A percentile compares a stretch with the other conserved stretches of the same genome.
These are phyloP conservation scores for Fusarium burgessii DNA, from an alignment of 2,329 filamentous ascomycete species.

Conservation along the genomic window DNA sequence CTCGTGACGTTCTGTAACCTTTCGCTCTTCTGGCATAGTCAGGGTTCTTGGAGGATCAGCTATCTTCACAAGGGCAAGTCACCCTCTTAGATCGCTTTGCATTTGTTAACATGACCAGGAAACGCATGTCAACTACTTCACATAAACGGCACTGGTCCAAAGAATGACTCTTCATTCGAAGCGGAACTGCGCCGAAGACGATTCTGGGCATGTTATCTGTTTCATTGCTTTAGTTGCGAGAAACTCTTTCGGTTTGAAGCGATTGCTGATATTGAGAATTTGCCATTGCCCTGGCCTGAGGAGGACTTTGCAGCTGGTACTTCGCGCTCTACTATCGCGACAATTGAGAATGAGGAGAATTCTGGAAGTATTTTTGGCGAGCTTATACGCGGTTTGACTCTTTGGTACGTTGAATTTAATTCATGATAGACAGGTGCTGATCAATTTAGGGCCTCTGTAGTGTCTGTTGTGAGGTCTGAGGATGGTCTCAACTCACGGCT, in stretches of 20 bases:
- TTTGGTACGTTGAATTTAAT: neutral
- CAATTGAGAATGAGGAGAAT: neutral
- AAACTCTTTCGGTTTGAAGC: neutral
- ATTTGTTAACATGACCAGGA: neutral
- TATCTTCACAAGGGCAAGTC: constrained; percentile 33
- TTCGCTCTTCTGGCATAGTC: constrained; percentile 39
- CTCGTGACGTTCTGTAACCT: constrained; percentile 35
- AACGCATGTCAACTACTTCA: constrained; percentile 36
- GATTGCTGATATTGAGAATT: accelerated
- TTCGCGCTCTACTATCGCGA: accelerated
- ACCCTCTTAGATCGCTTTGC: accelerated
- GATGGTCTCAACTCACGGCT: accelerated
- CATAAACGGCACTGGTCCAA: constrained; percentile 2
- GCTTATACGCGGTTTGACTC: neutral
- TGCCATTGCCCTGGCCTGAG: neutral
- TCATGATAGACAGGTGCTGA: accelerated
- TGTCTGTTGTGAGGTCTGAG: neutral
- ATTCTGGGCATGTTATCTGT: neutral
- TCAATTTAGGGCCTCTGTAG: accelerated
- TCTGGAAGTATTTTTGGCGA: neutral
- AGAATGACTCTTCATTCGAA: neutral
- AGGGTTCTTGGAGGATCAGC: constrained; percentile 38
- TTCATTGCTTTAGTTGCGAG: constrained; percentile 8
- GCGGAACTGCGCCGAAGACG: neutral
- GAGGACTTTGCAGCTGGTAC: neutral